phyloP scores from a whole-genome alignment of 2,329 filamentous ascomycete species.

The Capronia coronata region DNA sequence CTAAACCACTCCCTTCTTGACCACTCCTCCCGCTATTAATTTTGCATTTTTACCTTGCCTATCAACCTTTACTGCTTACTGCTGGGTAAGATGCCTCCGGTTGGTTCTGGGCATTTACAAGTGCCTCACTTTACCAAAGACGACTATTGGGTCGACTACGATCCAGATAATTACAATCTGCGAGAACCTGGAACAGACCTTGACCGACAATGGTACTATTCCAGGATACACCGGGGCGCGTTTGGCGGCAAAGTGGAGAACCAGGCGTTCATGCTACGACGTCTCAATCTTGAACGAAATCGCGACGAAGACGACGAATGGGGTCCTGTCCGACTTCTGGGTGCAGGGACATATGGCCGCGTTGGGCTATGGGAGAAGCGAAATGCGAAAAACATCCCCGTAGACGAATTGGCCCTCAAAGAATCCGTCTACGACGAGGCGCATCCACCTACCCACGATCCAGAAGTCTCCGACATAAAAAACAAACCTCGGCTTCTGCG shows the following conservation, averaged over 20 bases:
- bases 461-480: background rate
- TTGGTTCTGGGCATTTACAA: background rate
- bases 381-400: slow-evolving; percentile 7
- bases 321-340: slow-evolving; percentile 19
- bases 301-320: slow-evolving; percentile 9
- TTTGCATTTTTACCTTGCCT: too few relatives aligned
- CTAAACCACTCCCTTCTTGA: too few relatives aligned
- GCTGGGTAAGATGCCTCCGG: background rate
- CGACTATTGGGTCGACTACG: background rate
- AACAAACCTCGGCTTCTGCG: slow-evolving; percentile 5
- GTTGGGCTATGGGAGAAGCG: slow-evolving; percentile 23
- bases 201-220: slow-evolving; percentile 5
- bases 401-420: slow-evolving; percentile 22
- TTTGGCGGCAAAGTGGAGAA: background rate
- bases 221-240: slow-evolving; percentile 8
- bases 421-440: background rate
- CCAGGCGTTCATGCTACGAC: slow-evolving; percentile 2
- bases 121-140: background rate
- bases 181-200: slow-evolving; percentile 4
- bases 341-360: slow-evolving; percentile 14
- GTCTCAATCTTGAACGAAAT: slow-evolving; percentile 5
- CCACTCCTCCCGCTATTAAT: too few relatives aligned
- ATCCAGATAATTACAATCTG: background rate
- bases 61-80: background rate
- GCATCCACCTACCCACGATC: background rate